Percentiles rank a stretch among this genome's conserved stretches.
phyloP scores from a whole-genome alignment of 495 filamentous ascomycete genomes.

The Thozetella sp. region DNA sequence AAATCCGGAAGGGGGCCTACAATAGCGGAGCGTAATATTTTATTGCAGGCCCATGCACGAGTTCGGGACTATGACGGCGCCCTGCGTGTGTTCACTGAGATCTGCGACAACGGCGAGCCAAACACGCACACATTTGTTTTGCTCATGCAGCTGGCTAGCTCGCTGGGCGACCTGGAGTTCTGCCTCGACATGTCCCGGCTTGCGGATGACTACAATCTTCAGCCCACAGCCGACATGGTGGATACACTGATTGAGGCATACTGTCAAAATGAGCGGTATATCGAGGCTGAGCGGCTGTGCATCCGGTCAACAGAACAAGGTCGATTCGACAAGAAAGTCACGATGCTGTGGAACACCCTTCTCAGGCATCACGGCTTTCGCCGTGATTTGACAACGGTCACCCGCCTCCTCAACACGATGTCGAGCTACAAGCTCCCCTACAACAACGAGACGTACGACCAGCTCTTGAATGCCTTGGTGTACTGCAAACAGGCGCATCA shows the following conservation, averaged over 20 bases:
- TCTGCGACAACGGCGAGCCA: conserved; percentile 50
- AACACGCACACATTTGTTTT: conserved; percentile 67
- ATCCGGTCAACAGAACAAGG: conserved; percentile 34
- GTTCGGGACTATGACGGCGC: conserved; percentile 66
- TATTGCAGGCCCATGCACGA: conserved; percentile 71
- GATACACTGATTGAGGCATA: conserved; percentile 68
- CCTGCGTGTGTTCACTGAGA: conserved; percentile 56
- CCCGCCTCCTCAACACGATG: conserved; percentile 66
- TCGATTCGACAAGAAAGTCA: conserved; percentile 38
- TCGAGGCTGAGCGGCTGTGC: conserved; percentile 64
- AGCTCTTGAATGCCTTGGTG: conserved; percentile 71
- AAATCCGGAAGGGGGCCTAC: conserved; percentile 58
- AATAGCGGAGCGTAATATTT: conserved; percentile 68
- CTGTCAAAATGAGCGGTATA: conserved; percentile 60
- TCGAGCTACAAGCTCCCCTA: conserved; percentile 53
- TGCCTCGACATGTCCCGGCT: conserved; percentile 62
- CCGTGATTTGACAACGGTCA: conserved; percentile 61
- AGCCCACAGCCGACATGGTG: conserved; percentile 52
- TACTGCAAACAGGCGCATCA: conserved; percentile 60
- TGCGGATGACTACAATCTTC: conserved; percentile 44
- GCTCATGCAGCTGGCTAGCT: conserved; percentile 70
- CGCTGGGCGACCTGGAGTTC: conserved; percentile 74
- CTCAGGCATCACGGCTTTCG: conserved; percentile 67
- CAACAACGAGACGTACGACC: conserved; percentile 71
- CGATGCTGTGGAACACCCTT: conserved; percentile 78